Evolutionary conservation across 1,139 yeast species (phyloP).

Genomic region (Geotrichum histeridarum): DNA sequence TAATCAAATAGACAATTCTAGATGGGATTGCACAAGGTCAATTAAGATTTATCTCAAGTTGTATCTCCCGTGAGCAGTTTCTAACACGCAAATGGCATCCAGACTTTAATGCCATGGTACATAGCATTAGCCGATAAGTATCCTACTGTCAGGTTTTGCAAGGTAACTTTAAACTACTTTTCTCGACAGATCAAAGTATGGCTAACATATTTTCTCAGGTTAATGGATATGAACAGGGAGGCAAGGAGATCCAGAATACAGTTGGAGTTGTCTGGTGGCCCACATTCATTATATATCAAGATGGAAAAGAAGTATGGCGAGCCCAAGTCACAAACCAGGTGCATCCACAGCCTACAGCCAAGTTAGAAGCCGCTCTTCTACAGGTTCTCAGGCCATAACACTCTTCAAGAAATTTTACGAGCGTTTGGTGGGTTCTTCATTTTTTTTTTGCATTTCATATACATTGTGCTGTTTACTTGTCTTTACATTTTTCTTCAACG

Average conservation of each 20-base stretch:
- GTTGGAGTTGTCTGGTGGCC: conserved; percentile 1
- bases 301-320: background rate
- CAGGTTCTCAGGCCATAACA: background rate
- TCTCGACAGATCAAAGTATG: background rate
- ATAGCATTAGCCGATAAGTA: background rate
- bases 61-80: too few species aligned
- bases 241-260: background rate
- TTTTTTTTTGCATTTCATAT: too few species aligned
- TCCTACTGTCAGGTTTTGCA: background rate
- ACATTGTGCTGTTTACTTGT: too few species aligned
- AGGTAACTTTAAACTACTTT: background rate
- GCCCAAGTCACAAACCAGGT: background rate
- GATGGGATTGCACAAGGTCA: too few species aligned
- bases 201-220: background rate
- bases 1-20: too few species aligned
- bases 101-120: background rate
- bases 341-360: background rate
- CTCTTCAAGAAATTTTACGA: too few species aligned
- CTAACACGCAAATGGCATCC: too few species aligned
- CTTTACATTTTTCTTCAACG: too few species aligned
- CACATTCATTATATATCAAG: background rate
- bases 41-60: too few species aligned
- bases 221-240: conserved; percentile 2
- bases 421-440: too few species aligned
- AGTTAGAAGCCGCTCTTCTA: background rate